A percentile compares a stretch with the other conserved stretches of the same genome.
phyloP scores from a whole-genome alignment of 345 rosid species.

The Hirschfeldia incana region DNA sequence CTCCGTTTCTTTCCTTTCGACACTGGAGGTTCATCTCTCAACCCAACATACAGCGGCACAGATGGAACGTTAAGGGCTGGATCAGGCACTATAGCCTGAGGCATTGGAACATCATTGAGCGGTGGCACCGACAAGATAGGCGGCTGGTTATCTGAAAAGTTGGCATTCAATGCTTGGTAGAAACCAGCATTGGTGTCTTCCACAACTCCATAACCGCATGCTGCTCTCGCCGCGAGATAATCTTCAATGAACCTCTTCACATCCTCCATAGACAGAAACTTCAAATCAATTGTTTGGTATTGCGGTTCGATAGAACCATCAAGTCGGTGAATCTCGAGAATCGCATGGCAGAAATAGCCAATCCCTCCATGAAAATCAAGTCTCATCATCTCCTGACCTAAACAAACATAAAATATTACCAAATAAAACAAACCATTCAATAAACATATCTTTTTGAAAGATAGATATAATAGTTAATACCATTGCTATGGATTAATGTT shows the following conservation, averaged over 20 bases:
- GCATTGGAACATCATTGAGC: background rate
- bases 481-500: background rate
- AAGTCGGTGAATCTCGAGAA: background rate
- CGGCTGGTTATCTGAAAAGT: background rate
- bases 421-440: background rate
- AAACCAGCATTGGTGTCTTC: conserved; percentile 6
- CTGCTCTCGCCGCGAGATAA: background rate
- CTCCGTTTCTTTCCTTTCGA: background rate
- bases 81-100: conserved; percentile 6
- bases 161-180: conserved; percentile 10
- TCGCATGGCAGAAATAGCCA: conserved; percentile 28
- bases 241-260: conserved; percentile 11
- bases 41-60: background rate
- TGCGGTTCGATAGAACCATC: background rate
- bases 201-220: background rate
- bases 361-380: conserved; percentile 18
- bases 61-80: background rate
- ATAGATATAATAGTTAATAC: background rate
- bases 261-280: background rate
- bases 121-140: background rate
- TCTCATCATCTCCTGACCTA: background rate
- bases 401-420: background rate
- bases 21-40: background rate
- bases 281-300: background rate
- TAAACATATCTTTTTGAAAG: too few species aligned